phyloP scores from a whole-genome alignment of 2,329 filamentous ascomycete genomes.

The Fusarium piperis region DNA sequence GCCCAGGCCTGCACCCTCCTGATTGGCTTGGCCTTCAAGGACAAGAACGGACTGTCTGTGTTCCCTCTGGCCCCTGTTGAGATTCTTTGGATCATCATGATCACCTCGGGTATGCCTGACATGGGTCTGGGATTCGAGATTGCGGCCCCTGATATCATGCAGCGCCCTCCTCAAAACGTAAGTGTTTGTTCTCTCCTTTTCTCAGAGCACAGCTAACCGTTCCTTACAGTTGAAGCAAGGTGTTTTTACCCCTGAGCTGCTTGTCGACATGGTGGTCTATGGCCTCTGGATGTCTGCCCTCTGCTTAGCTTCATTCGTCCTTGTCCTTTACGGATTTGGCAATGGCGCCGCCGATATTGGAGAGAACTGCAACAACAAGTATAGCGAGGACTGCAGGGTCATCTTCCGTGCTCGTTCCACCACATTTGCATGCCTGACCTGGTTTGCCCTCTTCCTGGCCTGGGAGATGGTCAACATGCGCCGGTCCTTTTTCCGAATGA shows the following conservation, averaged over 20 bases:
- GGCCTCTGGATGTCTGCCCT: slow-evolving; percentile 73
- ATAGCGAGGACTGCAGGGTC: slow-evolving; percentile 62
- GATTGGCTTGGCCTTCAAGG: slow-evolving; percentile 77
- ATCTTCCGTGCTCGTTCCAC: slow-evolving; percentile 77
- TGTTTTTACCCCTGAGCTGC: slow-evolving; percentile 72
- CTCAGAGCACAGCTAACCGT: not conserved
- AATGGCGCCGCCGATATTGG: slow-evolving; percentile 62
- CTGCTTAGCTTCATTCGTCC: slow-evolving; percentile 61
- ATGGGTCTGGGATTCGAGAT: slow-evolving; percentile 80
- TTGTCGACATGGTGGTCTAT: slow-evolving; percentile 73
- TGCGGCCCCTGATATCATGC: slow-evolving; percentile 74
- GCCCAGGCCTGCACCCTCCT: slow-evolving; percentile 74
- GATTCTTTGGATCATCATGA: slow-evolving; percentile 83
- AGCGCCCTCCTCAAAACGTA: slow-evolving; percentile 73
- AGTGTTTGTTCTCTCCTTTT: slow-evolving; percentile 16
- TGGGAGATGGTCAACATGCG: slow-evolving; percentile 80
- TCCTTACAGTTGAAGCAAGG: slow-evolving; percentile 53
- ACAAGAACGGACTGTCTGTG: slow-evolving; percentile 68
- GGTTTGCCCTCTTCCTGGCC: slow-evolving; percentile 78
- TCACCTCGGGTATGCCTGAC: slow-evolving; percentile 77
- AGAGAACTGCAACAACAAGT: slow-evolving; percentile 66
- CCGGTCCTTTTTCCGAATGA: slow-evolving; percentile 77
- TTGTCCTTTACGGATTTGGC: slow-evolving; percentile 62
- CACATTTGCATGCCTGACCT: slow-evolving; percentile 77
- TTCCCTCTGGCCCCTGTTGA: slow-evolving; percentile 79